These are phyloP conservation scores for Verticillium dahliae DNA, from an alignment of 2,329 filamentous ascomycete species.

Conservation along the genomic window DNA sequence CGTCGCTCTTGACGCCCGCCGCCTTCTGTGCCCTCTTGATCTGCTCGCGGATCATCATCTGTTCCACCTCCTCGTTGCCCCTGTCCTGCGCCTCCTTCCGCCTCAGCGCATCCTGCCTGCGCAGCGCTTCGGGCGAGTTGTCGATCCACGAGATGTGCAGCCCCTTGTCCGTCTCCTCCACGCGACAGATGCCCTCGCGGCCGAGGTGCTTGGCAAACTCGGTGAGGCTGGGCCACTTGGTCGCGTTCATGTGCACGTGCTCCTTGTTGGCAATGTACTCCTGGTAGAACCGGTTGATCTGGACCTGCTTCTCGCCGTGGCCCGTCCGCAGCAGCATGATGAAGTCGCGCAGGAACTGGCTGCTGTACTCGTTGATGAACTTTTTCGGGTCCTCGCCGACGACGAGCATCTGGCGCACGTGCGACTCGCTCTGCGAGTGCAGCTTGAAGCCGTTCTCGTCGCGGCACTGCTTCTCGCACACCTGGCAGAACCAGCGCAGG, in stretches of 20 bases:
- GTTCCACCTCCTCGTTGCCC: slow-evolving; percentile 85
- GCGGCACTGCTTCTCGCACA: slow-evolving; percentile 59
- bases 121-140: slow-evolving; percentile 78
- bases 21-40: slow-evolving; percentile 67
- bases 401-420: slow-evolving; percentile 82
- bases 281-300: slow-evolving; percentile 92
- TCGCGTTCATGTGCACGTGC: slow-evolving; percentile 91
- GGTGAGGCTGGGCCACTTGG: slow-evolving; percentile 79
- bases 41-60: slow-evolving; percentile 76
- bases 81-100: slow-evolving; percentile 83
- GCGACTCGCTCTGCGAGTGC: slow-evolving; percentile 77
- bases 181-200: slow-evolving; percentile 77
- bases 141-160: slow-evolving; percentile 87
- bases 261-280: slow-evolving; percentile 83
- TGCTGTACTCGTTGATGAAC: slow-evolving; percentile 74
- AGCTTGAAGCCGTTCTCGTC: slow-evolving; percentile 92
- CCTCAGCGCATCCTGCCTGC: slow-evolving; percentile 71
- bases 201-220: slow-evolving; percentile 87
- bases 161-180: slow-evolving; percentile 78
- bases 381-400: slow-evolving; percentile 85
- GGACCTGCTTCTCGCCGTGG: slow-evolving; percentile 85
- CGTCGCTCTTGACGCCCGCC: slow-evolving; percentile 37
- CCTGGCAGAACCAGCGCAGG: slow-evolving; percentile 85
- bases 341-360: slow-evolving; percentile 77
- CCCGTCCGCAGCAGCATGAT: slow-evolving; percentile 68